A percentile compares a stretch with the other conserved stretches of the same genome.
phyloP scores from a whole-genome alignment of 805 yeast genomes.

The Candida caryicola region DNA sequence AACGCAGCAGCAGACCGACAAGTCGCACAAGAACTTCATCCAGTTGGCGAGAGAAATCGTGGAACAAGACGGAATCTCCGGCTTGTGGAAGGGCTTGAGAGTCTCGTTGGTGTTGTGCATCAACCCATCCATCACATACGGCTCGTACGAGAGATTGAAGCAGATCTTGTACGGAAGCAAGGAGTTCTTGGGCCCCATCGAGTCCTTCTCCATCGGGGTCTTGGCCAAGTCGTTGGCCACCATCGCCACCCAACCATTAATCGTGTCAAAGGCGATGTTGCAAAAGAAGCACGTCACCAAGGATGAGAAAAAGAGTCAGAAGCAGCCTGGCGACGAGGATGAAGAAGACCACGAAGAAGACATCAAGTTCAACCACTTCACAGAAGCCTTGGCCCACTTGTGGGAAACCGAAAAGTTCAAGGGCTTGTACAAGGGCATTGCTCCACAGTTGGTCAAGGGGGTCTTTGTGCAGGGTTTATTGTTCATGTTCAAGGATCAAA shows the following conservation, averaged over 20 bases:
- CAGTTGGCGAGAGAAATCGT: constrained; percentile 47
- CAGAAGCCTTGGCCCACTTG: constrained; percentile 59
- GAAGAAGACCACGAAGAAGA: constrained; percentile 34
- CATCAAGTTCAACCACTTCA: constrained; percentile 52
- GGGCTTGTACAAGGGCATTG: constrained; percentile 76
- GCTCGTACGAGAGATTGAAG: constrained; percentile 69
- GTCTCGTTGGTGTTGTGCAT: constrained; percentile 74
- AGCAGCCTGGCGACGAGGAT: constrained; percentile 27
- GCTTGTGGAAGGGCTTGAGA: constrained; percentile 82
- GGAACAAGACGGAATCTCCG: constrained; percentile 61
- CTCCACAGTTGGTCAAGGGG: constrained; percentile 79
- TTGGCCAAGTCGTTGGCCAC: constrained; percentile 79
- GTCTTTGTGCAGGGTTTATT: constrained; percentile 80
- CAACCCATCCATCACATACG: constrained; percentile 86
- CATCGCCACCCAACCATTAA: constrained; percentile 76
- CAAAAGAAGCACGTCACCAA: constrained; percentile 44
- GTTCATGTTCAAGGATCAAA: constrained; percentile 76
- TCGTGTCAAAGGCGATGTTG: constrained; percentile 78
- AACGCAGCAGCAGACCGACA: constrained; percentile 55
- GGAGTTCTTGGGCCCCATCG: constrained; percentile 52
- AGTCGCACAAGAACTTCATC: constrained; percentile 30
- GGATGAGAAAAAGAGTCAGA: constrained; percentile 15
- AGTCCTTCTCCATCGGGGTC: constrained; percentile 74
- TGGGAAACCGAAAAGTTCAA: constrained; percentile 59
- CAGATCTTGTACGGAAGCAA: constrained; percentile 43